A percentile compares a stretch with the other conserved stretches of the same genome.
These are phyloP conservation scores for Botrytis sinoallii DNA, from an alignment of 2,329 filamentous ascomycete species.

Conservation along the genomic window DNA sequence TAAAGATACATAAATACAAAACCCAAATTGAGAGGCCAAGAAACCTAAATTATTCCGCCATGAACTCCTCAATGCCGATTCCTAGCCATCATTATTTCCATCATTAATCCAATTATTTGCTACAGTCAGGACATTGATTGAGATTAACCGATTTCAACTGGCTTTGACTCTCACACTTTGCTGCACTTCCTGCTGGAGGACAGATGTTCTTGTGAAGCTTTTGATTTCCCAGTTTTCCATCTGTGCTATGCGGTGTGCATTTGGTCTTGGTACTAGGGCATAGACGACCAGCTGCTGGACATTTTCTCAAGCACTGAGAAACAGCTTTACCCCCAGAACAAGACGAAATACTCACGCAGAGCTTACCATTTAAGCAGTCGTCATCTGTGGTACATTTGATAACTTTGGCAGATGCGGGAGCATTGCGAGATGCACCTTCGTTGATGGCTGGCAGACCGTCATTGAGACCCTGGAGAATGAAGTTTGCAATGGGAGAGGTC, in stretches of 20 bases:
- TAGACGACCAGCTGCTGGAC: neutral
- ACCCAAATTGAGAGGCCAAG: neutral
- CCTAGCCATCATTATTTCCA: neutral
- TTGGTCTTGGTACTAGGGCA: neutral
- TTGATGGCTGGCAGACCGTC: neutral
- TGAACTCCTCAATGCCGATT: neutral
- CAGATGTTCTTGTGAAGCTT: neutral
- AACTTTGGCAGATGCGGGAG: neutral
- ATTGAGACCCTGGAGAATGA: slow-evolving; percentile 13
- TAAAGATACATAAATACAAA: neutral
- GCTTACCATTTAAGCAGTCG: neutral
- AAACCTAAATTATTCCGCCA: neutral
- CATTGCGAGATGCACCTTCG: slow-evolving; percentile 1
- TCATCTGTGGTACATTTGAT: neutral
- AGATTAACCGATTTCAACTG: neutral
- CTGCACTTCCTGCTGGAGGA: slow-evolving; percentile 3
- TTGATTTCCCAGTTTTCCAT: neutral
- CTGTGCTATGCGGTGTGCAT: neutral
- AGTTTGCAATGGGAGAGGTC: slow-evolving; percentile 14
- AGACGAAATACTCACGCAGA: neutral
- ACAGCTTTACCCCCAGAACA: neutral
- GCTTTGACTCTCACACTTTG: neutral
- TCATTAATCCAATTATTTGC: neutral
- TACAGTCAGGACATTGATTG: slow-evolving; percentile 12
- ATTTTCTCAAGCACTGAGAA: slow-evolving; percentile 12